Percentiles rank a stretch among this genome's conserved stretches.
phyloP scores from a whole-genome alignment of 257 asterid genomes.

The Capsicum pubescens region DNA sequence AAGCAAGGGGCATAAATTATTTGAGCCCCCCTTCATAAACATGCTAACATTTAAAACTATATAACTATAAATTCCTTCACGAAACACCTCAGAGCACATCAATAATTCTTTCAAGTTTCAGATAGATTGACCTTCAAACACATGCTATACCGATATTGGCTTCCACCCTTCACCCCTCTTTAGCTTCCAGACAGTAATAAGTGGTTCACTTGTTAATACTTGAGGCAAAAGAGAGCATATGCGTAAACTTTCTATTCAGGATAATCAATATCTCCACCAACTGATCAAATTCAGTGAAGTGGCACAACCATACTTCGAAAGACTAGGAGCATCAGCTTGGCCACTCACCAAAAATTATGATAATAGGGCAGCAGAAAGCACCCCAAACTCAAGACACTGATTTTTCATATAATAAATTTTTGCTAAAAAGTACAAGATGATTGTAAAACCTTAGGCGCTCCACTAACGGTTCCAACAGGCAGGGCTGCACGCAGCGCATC shows the following conservation, averaged over 20 bases:
- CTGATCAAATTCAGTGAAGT: background rate
- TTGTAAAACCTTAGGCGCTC: slow-evolving; percentile 92
- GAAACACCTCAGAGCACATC: slow-evolving; percentile 6
- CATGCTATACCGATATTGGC: no score
- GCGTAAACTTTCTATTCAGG: background rate
- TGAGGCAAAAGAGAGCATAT: background rate
- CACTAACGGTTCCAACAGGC: slow-evolving; percentile 99
- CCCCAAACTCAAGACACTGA: slow-evolving; percentile 7
- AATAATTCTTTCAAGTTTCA: slow-evolving; percentile 13
- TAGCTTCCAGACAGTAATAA: background rate
- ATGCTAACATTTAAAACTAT: background rate
- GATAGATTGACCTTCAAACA: background rate
- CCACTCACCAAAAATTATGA: background rate
- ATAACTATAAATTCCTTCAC: background rate
- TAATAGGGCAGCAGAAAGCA: background rate
- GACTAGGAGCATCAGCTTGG: background rate
- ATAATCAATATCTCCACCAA: slow-evolving; percentile 8
- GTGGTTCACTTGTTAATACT: slow-evolving; percentile 13
- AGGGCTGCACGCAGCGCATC: slow-evolving; percentile 95
- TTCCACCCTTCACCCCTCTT: no score
- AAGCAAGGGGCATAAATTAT: slow-evolving; percentile 4
- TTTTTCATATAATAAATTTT: slow-evolving; percentile 11
- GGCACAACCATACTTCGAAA: slow-evolving; percentile 3
- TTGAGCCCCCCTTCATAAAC: background rate
- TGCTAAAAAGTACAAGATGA: slow-evolving; percentile 27